Percentiles rank a stretch among this genome's conserved stretches.
Evolutionary conservation across 2,329 filamentous ascomycete genomes (phyloP).

Genomic region (Monosporascus sp.): DNA sequence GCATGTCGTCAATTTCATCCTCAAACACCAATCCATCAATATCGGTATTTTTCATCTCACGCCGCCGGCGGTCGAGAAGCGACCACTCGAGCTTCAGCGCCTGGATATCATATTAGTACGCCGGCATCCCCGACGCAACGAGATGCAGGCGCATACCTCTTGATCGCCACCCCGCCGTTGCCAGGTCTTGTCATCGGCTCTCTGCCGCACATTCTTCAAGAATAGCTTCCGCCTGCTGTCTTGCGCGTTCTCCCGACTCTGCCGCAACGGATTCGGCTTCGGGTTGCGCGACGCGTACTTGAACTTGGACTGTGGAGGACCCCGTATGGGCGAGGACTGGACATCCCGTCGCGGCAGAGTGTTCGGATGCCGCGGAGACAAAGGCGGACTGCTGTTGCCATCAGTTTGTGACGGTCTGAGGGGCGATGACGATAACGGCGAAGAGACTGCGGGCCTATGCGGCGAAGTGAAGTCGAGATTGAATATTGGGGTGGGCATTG

Average conservation of each 20-base stretch:
- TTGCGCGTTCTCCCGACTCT: slow-evolving; percentile 54
- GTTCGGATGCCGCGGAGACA: slow-evolving; percentile 39
- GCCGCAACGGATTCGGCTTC: slow-evolving; percentile 59
- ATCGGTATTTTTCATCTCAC: slow-evolving; percentile 33
- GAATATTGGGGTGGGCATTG: slow-evolving; percentile 36
- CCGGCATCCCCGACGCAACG: not conserved
- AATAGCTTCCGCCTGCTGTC: slow-evolving; percentile 64
- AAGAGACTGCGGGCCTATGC: slow-evolving; percentile 43
- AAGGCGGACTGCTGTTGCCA: slow-evolving; percentile 19
- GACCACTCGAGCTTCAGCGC: slow-evolving; percentile 38
- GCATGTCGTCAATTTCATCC: slow-evolving; percentile 47
- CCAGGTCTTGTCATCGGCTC: slow-evolving; percentile 55
- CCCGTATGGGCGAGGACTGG: slow-evolving; percentile 31
- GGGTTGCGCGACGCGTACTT: slow-evolving; percentile 49
- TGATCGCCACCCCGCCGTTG: slow-evolving; percentile 58
- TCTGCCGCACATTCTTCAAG: slow-evolving; percentile 59
- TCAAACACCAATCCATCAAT: slow-evolving; percentile 38
- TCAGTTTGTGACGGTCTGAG: slow-evolving; percentile 47
- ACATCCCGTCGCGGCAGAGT: slow-evolving; percentile 33
- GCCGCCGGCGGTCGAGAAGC: slow-evolving; percentile 31
- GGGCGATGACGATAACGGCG: slow-evolving; percentile 55
- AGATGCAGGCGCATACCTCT: slow-evolving; percentile 32
- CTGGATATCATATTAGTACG: slow-evolving; percentile 15
- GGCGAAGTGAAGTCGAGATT: slow-evolving; percentile 33
- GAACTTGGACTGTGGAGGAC: slow-evolving; percentile 16